phyloP scores from a whole-genome alignment of 2,329 filamentous ascomycete genomes.

The Pseudogymnoascus sp. region DNA sequence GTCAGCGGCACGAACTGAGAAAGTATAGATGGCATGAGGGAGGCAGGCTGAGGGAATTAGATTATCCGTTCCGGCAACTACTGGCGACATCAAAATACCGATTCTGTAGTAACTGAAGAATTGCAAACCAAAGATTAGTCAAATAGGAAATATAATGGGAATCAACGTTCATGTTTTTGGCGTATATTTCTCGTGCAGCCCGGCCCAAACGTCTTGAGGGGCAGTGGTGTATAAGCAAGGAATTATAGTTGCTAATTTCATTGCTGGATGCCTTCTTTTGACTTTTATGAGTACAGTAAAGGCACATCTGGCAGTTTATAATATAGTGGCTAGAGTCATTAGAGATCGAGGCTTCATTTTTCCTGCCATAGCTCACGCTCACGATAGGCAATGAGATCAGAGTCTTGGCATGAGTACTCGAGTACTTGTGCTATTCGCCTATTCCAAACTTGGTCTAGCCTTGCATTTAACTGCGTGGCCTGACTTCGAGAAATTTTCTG shows the following conservation, averaged over 20 bases:
- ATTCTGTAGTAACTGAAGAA: conserved; percentile 6
- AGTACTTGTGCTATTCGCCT: neutral
- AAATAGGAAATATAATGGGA: conserved; percentile 10
- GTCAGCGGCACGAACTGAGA: conserved; percentile 42
- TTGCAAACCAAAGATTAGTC: conserved; percentile 9
- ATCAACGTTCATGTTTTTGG: neutral
- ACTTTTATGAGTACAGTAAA: neutral
- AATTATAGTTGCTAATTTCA: neutral
- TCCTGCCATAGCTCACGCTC: neutral
- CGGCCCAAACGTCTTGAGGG: neutral
- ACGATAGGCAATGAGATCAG: neutral
- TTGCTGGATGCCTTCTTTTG: neutral
- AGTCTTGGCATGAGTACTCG: neutral
- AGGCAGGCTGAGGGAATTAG: conserved; percentile 8
- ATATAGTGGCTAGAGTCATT: neutral
- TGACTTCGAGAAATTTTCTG: neutral
- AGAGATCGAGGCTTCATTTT: neutral
- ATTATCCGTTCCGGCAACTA: conserved; percentile 8
- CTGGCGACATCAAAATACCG: conserved; percentile 1
- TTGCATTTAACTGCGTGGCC: neutral
- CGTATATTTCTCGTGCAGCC: neutral
- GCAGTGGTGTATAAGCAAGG: neutral
- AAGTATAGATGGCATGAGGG: neutral
- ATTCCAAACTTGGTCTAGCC: neutral
- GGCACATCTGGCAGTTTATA: neutral